A percentile compares a stretch with the other conserved stretches of the same genome.
Conservation (phyloP, 441 rosid species). For the Caryocar brasiliense region DNA sequence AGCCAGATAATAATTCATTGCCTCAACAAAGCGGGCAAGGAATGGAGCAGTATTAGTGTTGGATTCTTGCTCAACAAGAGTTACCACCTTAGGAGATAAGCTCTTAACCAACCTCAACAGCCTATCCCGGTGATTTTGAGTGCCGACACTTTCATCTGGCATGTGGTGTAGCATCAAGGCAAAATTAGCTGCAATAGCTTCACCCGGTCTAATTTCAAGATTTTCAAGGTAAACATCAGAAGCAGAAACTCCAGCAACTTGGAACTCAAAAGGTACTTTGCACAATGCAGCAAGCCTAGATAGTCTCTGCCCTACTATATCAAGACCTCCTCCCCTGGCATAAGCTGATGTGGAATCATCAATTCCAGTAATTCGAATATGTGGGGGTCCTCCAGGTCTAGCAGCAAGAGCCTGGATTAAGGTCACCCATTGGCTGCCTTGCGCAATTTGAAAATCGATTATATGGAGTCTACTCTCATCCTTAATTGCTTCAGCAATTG, state of each 20-base stretch:
- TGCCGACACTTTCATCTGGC: slow-evolving; percentile 83
- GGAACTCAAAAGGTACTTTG: slow-evolving; percentile 76
- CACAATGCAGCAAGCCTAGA: slow-evolving; percentile 50
- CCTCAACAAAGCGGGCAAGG: slow-evolving; percentile 51
- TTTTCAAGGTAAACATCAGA: slow-evolving; percentile 51
- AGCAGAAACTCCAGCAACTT: slow-evolving; percentile 43
- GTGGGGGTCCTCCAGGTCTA: slow-evolving; percentile 79
- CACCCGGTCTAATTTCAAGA: slow-evolving; percentile 56
- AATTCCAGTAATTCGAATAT: slow-evolving; percentile 66
- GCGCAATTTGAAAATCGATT: slow-evolving; percentile 73
- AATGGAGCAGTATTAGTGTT: slow-evolving; percentile 82
- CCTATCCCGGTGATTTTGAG: slow-evolving; percentile 76
- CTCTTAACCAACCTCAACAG: slow-evolving; percentile 62
- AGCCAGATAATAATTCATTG: slow-evolving; percentile 58
- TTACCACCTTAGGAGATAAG: slow-evolving; percentile 71
- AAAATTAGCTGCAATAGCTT: slow-evolving; percentile 75
- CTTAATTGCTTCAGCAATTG: slow-evolving; percentile 84
- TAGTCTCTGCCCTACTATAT: slow-evolving; percentile 62
- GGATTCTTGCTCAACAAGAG: slow-evolving; percentile 84
- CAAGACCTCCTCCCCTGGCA: slow-evolving; percentile 79
- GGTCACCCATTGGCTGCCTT: slow-evolving; percentile 86
- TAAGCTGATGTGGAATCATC: slow-evolving; percentile 68
- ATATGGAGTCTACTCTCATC: slow-evolving; percentile 60
- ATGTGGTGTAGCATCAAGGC: slow-evolving; percentile 74
- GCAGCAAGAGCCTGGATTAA: slow-evolving; percentile 80